A percentile compares a stretch with the other conserved stretches of the same genome.
These are phyloP conservation scores for Helotiales sp. DNA, from an alignment of 2,329 filamentous ascomycete genomes.

Conservation along the genomic window DNA sequence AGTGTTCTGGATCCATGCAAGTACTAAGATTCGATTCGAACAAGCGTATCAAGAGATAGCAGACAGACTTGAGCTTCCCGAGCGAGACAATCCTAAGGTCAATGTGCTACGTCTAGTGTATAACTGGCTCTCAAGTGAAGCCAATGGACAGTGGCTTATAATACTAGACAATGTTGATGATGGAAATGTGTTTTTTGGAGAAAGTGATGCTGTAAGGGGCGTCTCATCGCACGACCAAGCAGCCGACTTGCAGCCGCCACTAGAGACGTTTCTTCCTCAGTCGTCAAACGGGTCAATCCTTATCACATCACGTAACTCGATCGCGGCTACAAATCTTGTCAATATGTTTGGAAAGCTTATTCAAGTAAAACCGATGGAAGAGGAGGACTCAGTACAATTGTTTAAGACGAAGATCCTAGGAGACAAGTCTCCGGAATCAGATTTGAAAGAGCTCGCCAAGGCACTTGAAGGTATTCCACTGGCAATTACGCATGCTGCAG, in stretches of 20 bases:
- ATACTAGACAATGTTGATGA: conserved; percentile 28
- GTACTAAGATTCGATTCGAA: too few relatives aligned
- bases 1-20: too few relatives aligned
- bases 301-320: conserved; percentile 20
- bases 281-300: conserved; percentile 9
- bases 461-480: conserved; percentile 32
- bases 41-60: too few relatives aligned
- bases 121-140: conserved; percentile 21
- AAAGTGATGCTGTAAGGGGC: neutral
- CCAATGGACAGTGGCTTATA: conserved; percentile 24
- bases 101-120: neutral
- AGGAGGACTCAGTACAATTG: conserved; percentile 9
- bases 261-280: conserved; percentile 1
- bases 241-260: neutral
- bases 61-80: too few relatives aligned
- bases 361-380: conserved; percentile 3
- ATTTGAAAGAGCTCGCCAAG: conserved; percentile 19
- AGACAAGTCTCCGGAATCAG: neutral
- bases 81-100: too few relatives aligned
- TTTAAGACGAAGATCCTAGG: conserved; percentile 18
- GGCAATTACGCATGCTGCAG: conserved; percentile 32
- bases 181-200: conserved; percentile 8
- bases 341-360: conserved; percentile 6
- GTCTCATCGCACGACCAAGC: neutral
- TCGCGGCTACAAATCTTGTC: conserved; percentile 4